Evolutionary conservation across 495 filamentous ascomycete species (phyloP), one percentile per base, ranked within the genome.

Genomic region (Daldinia decipiens): DNA sequence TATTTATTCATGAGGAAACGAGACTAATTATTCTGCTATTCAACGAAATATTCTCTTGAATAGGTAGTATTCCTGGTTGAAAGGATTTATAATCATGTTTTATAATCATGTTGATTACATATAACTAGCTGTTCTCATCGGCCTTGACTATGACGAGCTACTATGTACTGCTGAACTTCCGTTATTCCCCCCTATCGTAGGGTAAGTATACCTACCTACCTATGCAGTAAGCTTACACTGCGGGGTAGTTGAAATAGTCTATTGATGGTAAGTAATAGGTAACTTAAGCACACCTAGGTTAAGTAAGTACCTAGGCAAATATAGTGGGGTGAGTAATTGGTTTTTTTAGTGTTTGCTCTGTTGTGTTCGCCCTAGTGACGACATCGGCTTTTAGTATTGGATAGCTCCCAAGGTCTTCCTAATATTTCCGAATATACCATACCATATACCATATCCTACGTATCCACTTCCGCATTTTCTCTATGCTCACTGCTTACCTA

Each of bases 1-100:
- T 13, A 47, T 24, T 19, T 52, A 58, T 62, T 62, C 15, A 72
- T 53, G 55, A 68, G 59, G 63, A 63, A 54, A 71, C 62, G 68
- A 66, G 21, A 59, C 34, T 69, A 53, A 32, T 38, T 24, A 59
- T 45, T 54, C 26, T 27, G 39, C 11, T 15, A 12, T 45, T 47
- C 19, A 59, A 55, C 5, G 43, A 68, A 32, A 17, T 56, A 56
- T 56, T 29, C 50, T n/a, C 24, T 53, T 53, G 50, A 31, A 53
- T n/a, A 29, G 31, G 31, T n/a, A 29, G 31, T 45, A 17, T 45
- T 45, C 17, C 7, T 21, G 21, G 5, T 45, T 45, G 6, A 9
- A 21, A 45, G 6, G 43, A 47, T 47, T 47, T 47, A 47, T 47
- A 47, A 47, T 47, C 43, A 47, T 47, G 21, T 47, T 47, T 47